Evolutionary conservation across 176 grass and related monocot genomes (phyloP), one percentile per base, ranked within the genome.

Genomic region (Oryza coarctata): DNA sequence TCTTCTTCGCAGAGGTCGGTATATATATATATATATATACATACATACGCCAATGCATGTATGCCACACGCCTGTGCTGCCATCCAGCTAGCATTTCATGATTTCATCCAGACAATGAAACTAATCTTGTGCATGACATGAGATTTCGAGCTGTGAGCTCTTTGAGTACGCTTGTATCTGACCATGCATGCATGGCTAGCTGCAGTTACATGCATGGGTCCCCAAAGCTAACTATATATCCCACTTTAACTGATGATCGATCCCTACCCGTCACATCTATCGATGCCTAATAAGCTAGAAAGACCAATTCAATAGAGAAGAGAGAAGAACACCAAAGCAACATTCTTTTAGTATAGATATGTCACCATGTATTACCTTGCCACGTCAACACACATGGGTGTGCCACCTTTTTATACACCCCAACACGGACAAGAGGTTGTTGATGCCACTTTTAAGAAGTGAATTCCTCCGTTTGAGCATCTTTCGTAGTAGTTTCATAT

Each of bases 311-410:
- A 55, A n/a, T 60, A 25, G 25, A 60, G n/a, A n/a, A 9, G 25
- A 60, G n/a, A 60, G 71, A 58, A 77, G 79, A 63, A 18, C 27
- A 62, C 62, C 20, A 75, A 3, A 55, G 55, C 77, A 43, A 29
- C 82, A 57, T 15, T n/a, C 7, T 20, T n/a, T 20, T 55, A 23
- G 23, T 47, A 47, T 47, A 43, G n/a, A n/a, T n/a, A n/a, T n/a
- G n/a, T n/a, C 22, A 17, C 41, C 71, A 57, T 3, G 8, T 9
- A 77, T 23, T 22, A 18, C 80, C 39, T 71, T 4, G 55, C 66
- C 63, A 25, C 29, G n/a, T n/a, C 11, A 78, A 67, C 68, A 34
- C 86, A 88, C 86, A 88, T 83, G 86, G 80, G 32, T 33, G 15
- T 69, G 70, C 63, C 28, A 0, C 61, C 33, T 57, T 78, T 66